These are phyloP conservation scores for Pulveroboletus sp. DNA, from an alignment of 768 basidiomycete species.

Conservation along the genomic window DNA sequence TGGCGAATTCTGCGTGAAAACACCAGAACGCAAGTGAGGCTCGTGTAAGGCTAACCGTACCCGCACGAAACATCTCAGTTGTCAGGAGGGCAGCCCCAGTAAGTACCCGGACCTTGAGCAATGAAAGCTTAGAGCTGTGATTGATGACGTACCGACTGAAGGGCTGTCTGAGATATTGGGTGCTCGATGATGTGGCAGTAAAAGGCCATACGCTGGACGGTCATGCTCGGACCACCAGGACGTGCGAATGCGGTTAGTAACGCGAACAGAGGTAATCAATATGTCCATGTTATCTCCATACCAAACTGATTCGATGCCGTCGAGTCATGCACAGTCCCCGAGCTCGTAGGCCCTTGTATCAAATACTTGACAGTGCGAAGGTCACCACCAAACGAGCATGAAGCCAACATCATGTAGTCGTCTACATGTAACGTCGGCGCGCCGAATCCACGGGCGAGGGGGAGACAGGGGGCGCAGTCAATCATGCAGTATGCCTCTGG, in stretches of 20 bases:
- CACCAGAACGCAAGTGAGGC: slow-evolving; percentile 26
- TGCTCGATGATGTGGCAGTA: slow-evolving; percentile 21
- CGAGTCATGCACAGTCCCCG: no score
- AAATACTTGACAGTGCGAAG: no score
- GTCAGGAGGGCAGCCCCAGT: slow-evolving; percentile 41
- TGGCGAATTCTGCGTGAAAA: slow-evolving; percentile 50
- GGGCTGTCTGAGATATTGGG: slow-evolving; percentile 30
- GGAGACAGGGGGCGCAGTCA: no score
- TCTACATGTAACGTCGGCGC: no score
- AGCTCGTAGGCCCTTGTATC: no score
- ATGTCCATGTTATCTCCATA: slow-evolving; percentile 20
- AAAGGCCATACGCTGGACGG: no score
- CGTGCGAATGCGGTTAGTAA: background rate
- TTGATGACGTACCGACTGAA: slow-evolving; percentile 33
- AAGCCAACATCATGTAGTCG: no score
- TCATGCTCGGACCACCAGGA: no score
- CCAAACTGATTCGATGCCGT: slow-evolving; percentile 41
- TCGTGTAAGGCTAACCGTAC: background rate
- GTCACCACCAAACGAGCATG: no score
- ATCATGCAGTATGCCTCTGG: no score
- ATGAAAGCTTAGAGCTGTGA: background rate
- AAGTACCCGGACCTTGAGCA: slow-evolving; percentile 31
- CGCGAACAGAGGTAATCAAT: background rate
- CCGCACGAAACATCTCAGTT: slow-evolving; percentile 18
- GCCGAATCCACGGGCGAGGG: no score